Evolutionary conservation across 371 early-diverging fungal species (phyloP).

Genomic region (Mortierella sp.): DNA sequence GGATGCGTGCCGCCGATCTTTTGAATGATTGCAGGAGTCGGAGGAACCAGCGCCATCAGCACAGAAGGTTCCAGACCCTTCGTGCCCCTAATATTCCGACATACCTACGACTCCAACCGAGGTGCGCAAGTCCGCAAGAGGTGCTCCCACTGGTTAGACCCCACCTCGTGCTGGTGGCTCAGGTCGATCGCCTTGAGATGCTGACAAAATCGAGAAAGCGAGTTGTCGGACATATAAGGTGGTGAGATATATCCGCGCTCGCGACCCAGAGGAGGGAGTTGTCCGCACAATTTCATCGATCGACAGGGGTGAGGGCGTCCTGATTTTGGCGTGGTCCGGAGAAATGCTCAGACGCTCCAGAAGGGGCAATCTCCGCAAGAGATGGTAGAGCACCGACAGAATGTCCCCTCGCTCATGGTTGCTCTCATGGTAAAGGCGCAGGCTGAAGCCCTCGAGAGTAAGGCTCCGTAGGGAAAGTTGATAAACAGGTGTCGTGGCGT

Average conservation of each 20-base stretch:
- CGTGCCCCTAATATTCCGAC: background rate
- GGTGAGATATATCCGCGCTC: background rate
- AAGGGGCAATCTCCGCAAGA: background rate
- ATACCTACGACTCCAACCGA: conserved; percentile 14
- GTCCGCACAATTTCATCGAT: background rate
- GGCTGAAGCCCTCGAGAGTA: background rate
- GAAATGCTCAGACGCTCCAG: background rate
- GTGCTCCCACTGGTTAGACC: background rate
- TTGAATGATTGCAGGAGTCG: background rate
- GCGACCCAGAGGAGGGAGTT: background rate
- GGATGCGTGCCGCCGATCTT: background rate
- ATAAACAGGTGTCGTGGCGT: background rate
- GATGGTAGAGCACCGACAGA: background rate
- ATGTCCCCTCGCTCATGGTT: background rate
- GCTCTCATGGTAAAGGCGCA: background rate
- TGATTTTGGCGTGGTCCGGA: background rate
- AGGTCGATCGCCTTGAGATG: conserved; percentile 18
- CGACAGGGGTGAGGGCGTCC: background rate
- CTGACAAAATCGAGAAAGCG: conserved; percentile 12
- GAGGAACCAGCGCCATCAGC: conserved; percentile 3
- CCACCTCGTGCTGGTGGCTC: conserved; percentile 9
- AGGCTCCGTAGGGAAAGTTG: background rate
- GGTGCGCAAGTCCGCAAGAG: conserved; percentile 5
- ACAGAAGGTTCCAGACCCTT: background rate
- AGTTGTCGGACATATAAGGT: background rate